A percentile compares a stretch with the other conserved stretches of the same genome.
Evolutionary conservation across 345 rosid species (phyloP).

Genomic region (Capsella bursapastoris): DNA sequence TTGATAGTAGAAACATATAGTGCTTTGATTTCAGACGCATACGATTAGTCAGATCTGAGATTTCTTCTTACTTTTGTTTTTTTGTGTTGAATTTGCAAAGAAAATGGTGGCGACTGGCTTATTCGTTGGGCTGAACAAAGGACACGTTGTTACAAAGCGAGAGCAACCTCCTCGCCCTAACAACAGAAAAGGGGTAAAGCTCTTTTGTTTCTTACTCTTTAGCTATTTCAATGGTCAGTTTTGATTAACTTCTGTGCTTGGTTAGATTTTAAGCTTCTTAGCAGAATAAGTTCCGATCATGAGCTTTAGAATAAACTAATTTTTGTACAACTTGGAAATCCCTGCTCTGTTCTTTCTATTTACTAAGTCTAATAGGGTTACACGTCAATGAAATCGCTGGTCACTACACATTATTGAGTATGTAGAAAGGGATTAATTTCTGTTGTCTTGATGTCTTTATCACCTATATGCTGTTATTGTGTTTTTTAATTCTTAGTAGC

Average conservation of each 20-base stretch:
- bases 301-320: not conserved
- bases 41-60: not conserved
- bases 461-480: not conserved
- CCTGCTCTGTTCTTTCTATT: not conserved
- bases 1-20: not conserved
- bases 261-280: not conserved
- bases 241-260: not conserved
- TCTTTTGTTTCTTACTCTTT: not conserved
- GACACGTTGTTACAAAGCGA: slow-evolving; percentile 39
- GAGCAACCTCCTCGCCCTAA: slow-evolving; percentile 44
- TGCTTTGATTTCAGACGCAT: not conserved
- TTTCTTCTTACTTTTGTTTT: not conserved
- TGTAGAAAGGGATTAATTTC: not conserved
- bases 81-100: not conserved
- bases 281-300: not conserved
- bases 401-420: no score
- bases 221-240: not conserved
- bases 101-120: slow-evolving; percentile 34
- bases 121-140: slow-evolving; percentile 43
- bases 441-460: not conserved
- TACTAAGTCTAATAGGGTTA: not conserved
- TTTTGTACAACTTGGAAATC: not conserved
- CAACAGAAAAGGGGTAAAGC: slow-evolving; percentile 39
- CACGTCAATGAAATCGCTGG: not conserved
- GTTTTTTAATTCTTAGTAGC: not conserved